Conservation (phyloP, 2,329 filamentous ascomycete species). For the Xylariales sp. region DNA sequence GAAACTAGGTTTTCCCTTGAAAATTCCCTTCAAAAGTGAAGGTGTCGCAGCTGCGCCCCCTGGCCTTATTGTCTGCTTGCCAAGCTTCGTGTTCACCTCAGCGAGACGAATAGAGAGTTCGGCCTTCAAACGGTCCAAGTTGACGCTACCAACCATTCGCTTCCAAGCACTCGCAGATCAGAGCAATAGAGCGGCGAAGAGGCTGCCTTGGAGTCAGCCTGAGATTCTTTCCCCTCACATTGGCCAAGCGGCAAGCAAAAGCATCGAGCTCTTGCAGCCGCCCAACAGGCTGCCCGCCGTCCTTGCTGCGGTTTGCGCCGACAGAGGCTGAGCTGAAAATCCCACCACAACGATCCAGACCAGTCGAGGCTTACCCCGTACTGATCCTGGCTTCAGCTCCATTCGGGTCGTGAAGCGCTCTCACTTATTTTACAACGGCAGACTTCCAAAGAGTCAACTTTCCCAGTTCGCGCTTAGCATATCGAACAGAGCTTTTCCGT, state of each 20-base stretch:
- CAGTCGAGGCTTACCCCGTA: not conserved
- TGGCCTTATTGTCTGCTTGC: too few species aligned
- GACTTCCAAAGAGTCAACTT: not conserved
- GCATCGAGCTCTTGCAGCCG: not conserved
- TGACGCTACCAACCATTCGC: too few species aligned
- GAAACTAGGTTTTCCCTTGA: too few species aligned
- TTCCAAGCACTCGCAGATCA: too few species aligned
- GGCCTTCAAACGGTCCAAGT: too few species aligned
- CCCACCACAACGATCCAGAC: too few species aligned
- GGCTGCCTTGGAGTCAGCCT: not conserved
- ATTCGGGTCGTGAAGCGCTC: not conserved
- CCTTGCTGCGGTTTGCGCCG: not conserved
- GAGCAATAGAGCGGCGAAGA: too few species aligned
- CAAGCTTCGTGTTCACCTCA: too few species aligned
- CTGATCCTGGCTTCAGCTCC: not conserved
- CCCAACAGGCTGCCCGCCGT: not conserved
- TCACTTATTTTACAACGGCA: not conserved
- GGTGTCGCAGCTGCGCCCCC: too few species aligned
- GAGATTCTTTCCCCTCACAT: not conserved
- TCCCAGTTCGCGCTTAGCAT: not conserved
- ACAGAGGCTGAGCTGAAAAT: not conserved
- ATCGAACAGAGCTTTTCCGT: not conserved
- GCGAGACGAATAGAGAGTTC: too few species aligned
- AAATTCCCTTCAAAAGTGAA: too few species aligned
- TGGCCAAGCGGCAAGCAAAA: not conserved